These are phyloP conservation scores for Cladosporium sp. DNA, from an alignment of 2,329 filamentous ascomycete genomes.

Conservation along the genomic window DNA sequence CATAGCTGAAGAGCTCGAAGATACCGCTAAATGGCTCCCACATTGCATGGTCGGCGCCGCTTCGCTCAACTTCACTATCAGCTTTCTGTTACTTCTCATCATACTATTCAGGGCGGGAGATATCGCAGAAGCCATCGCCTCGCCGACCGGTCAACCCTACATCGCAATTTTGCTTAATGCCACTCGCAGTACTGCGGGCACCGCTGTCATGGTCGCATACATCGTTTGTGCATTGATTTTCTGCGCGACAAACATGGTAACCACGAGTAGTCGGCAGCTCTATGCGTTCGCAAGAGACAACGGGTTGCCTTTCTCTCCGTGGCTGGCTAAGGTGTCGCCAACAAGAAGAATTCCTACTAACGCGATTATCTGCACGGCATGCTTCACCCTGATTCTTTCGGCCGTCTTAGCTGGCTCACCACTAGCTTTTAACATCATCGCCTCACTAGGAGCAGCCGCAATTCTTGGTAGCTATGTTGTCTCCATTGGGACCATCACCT, in stretches of 20 bases:
- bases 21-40: constrained; percentile 20
- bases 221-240: constrained; percentile 32
- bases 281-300: constrained; percentile 36
- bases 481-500: constrained; percentile 29
- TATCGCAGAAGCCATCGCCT: constrained; percentile 19
- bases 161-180: constrained; percentile 23
- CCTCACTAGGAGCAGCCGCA: constrained; percentile 34
- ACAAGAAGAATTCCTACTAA: constrained; percentile 26
- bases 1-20: constrained; percentile 18
- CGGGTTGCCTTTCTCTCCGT: constrained; percentile 33
- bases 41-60: constrained; percentile 22
- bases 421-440: constrained; percentile 38
- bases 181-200: constrained; percentile 21
- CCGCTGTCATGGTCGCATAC: constrained; percentile 20
- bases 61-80: constrained; percentile 18
- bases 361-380: constrained; percentile 21
- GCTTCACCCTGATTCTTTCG: constrained; percentile 21
- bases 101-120: constrained; percentile 7
- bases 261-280: constrained; percentile 39
- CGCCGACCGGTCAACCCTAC: constrained; percentile 17
- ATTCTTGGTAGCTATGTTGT: constrained; percentile 32
- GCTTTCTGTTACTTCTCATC: constrained; percentile 14
- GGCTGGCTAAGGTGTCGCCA: constrained; percentile 21
- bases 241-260: constrained; percentile 35
- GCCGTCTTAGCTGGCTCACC: constrained; percentile 37